Percentiles rank a stretch among this genome's conserved stretches.
Conservation (phyloP, 768 basidiomycete species). For the Mycena chlorophos region DNA sequence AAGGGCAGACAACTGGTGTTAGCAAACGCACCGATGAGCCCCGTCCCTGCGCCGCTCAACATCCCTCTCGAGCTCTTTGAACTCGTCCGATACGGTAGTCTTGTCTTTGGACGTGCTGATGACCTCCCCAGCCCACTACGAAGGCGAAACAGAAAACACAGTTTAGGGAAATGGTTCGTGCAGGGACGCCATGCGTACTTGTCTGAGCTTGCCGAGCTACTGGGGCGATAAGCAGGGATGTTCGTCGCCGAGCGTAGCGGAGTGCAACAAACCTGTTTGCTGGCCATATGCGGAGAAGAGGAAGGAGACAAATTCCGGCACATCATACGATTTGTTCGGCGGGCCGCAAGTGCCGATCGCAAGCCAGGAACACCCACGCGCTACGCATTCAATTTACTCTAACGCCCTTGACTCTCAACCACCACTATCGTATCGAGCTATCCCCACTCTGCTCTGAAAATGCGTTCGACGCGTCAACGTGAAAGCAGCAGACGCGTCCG, state of each 20-base stretch:
- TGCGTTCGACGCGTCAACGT: no score
- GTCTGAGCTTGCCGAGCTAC: conserved; percentile 76
- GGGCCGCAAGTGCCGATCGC: no score
- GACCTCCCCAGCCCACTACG: conserved; percentile 86
- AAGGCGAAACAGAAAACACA: conserved; percentile 27
- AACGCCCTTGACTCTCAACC: no score
- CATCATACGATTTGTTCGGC: not conserved
- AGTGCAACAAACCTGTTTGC: conserved; percentile 54
- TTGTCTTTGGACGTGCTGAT: conserved; percentile 78
- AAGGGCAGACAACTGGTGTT: not conserved
- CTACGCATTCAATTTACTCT: no score
- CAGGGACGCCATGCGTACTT: conserved; percentile 54
- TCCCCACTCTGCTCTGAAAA: no score
- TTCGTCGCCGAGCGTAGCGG: not conserved
- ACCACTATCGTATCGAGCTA: no score
- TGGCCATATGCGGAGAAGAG: conserved; percentile 47
- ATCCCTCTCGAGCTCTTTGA: conserved; percentile 79
- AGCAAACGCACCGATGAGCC: conserved; percentile 57
- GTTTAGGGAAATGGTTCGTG: conserved; percentile 21
- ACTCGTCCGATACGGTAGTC: conserved; percentile 74
- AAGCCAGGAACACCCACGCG: no score
- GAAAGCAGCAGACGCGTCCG: no score
- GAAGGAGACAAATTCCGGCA: not conserved
- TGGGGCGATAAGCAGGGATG: conserved; percentile 5
- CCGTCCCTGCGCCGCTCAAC: conserved; percentile 79